Conservation (phyloP, 257 asterid genomes). For the Euphrasia confusa region DNA sequence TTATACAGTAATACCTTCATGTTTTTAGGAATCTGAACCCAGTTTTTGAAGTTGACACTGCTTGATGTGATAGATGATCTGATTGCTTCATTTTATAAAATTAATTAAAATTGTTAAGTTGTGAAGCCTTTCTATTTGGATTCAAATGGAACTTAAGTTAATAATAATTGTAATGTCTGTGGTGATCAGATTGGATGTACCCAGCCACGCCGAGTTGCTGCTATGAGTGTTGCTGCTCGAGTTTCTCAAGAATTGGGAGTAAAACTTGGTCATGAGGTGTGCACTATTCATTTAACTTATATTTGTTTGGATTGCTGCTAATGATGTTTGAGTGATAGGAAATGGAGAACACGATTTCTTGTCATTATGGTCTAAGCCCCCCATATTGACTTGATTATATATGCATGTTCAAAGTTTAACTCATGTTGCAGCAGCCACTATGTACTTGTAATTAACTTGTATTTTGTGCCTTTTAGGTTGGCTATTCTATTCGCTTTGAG, state of each 20-base stretch:
- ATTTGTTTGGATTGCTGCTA: constrained; percentile 20
- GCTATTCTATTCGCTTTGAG: constrained; percentile 92
- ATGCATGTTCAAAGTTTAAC: constrained; percentile 7
- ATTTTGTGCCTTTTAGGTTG: constrained; percentile 44
- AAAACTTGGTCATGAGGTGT: constrained; percentile 97
- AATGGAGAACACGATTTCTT: background rate
- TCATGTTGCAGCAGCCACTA: constrained; percentile 15
- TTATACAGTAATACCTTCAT: background rate
- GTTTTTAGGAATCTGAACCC: background rate
- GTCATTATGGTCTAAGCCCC: constrained; percentile 4
- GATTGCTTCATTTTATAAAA: background rate
- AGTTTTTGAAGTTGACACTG: background rate
- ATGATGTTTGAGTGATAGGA: background rate
- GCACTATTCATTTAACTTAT: constrained; percentile 18
- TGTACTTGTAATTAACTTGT: constrained; percentile 18
- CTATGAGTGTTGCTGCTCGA: constrained; percentile 98
- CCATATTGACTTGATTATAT: constrained; percentile 4
- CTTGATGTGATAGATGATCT: background rate
- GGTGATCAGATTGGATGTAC: constrained; percentile 82
- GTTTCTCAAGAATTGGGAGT: constrained; percentile 99
- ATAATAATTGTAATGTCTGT: constrained; percentile 17
- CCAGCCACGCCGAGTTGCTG: constrained; percentile 97
- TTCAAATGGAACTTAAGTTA: constrained; percentile 7
- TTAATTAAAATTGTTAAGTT: constrained; percentile 1
- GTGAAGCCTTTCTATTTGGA: constrained; percentile 1